Base-by-base conservation (phyloP, 768 basidiomycete genomes). In the Tubosaeta brunneosetosa region DNA sequence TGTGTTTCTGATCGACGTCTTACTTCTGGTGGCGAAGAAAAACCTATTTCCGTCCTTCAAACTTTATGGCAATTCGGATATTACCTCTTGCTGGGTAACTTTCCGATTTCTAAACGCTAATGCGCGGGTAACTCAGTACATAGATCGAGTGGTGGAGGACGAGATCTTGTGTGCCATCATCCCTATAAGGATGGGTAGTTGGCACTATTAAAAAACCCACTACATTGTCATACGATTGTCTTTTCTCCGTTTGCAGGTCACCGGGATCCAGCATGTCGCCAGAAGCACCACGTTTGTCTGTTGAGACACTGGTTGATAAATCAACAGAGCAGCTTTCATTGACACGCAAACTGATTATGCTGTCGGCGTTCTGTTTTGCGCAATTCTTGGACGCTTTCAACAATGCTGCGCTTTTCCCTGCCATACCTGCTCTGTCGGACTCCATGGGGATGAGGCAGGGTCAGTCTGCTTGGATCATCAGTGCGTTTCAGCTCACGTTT, bases 401-500 rank as follows among this genome's bases (percentile, higher is more conserved):
- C 56, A 74, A 72, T 52, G 68, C 72, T n/a, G 66, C 73, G 26
- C 63, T 74, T 19, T 70, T 74, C 43, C 62, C 73, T 6, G 73
- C 70, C 12, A 68, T 77, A 42, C 74, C 75, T 17, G 60, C 62
- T 31, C 64, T 77, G 26, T 56, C 64, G 34, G 6, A 19, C 12
- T 51, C 49, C 25, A 52, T 49, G 40, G 56, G 41, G 25, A 59
- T 61, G 4, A 42, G 51, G 12, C 40, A 34, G 32, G 49, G 49
- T 19, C 60, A 59, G 27, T 44, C 53, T 4, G 49, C 69, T 32
- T 79, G 78, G 77, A 50, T 77, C 4, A 58, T 75, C 25, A 71
- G 73, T 40, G 75, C 74, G 12, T 77, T 71, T 53, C 73, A 77
- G 38, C 64, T 79, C 29, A 78, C 78, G 2, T 79, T 77, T 60